These are phyloP conservation scores for Bidens hawaiensis DNA, from an alignment of 140 eudicot genomes.

Conservation along the genomic window DNA sequence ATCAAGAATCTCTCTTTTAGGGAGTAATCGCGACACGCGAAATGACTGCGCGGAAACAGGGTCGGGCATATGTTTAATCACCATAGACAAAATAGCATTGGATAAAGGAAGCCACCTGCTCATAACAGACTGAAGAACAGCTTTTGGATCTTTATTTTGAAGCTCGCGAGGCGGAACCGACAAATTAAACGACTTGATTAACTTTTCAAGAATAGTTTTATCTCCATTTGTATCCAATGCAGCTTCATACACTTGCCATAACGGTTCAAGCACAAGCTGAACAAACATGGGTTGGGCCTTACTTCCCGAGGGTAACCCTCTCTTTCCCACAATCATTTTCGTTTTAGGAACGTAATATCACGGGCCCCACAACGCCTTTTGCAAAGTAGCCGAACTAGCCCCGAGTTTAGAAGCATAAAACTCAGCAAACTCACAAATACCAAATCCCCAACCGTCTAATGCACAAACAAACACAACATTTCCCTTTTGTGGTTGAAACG, in stretches of 20 bases:
- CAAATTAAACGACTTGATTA: slow-evolving; percentile 52
- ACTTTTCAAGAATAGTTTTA: slow-evolving; percentile 59
- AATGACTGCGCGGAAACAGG: slow-evolving; percentile 71
- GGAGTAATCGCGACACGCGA: slow-evolving; percentile 73
- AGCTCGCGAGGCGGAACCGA: slow-evolving; percentile 74
- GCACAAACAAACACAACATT: slow-evolving; percentile 90
- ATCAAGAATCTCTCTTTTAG: slow-evolving; percentile 62
- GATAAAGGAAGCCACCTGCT: slow-evolving; percentile 93
- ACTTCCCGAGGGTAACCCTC: slow-evolving; percentile 48
- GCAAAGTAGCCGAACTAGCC: slow-evolving; percentile 51
- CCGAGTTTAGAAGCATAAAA: slow-evolving; percentile 73
- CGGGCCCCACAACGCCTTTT: slow-evolving; percentile 91
- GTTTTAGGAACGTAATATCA: slow-evolving; percentile 65
- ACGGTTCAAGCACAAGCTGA: slow-evolving; percentile 71
- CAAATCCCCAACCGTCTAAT: slow-evolving; percentile 95
- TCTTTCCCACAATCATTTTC: slow-evolving; percentile 75
- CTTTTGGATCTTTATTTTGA: slow-evolving; percentile 71
- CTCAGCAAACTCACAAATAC: slow-evolving; percentile 66
- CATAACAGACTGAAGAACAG: slow-evolving; percentile 79
- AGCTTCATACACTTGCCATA: slow-evolving; percentile 79
- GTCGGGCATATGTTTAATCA: slow-evolving; percentile 68
- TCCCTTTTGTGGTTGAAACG: slow-evolving; percentile 94
- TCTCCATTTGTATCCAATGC: slow-evolving; percentile 60
- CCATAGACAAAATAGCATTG: slow-evolving; percentile 79
- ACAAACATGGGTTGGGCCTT: slow-evolving; percentile 87